Evolutionary conservation across 1,284 basidiomycete genomes (phyloP).

Genomic region (Cutaneotrichosporon sp.): DNA sequence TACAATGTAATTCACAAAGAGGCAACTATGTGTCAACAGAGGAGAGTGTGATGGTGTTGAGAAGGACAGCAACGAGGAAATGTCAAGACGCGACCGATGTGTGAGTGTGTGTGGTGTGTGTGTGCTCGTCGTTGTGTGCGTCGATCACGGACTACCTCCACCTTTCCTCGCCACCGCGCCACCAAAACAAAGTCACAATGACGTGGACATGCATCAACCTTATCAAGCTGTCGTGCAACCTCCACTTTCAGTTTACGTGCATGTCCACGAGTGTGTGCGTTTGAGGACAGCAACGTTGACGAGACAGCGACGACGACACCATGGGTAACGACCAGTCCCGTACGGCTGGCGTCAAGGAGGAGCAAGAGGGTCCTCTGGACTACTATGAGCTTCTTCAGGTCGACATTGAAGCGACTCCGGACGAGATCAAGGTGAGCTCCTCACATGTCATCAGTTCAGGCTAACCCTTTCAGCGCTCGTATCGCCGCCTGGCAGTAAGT

Average conservation of each 20-base stretch:
- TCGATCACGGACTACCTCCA: slow-evolving; percentile 10
- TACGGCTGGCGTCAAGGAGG: slow-evolving; percentile 4
- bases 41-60: too few relatives aligned
- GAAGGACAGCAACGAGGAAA: too few relatives aligned
- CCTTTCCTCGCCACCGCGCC: neutral
- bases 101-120: too few relatives aligned
- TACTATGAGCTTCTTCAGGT: slow-evolving; percentile 78
- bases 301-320: neutral
- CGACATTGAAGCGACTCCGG: slow-evolving; percentile 69
- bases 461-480: slow-evolving; percentile 59
- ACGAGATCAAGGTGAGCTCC: slow-evolving; percentile 72
- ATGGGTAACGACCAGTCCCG: slow-evolving; percentile 47
- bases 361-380: slow-evolving; percentile 49
- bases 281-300: neutral
- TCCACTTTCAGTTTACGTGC: neutral
- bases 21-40: too few relatives aligned
- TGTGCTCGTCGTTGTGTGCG: neutral
- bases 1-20: too few relatives aligned
- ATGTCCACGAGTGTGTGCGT: neutral
- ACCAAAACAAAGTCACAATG: neutral
- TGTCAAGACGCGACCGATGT: too few relatives aligned
- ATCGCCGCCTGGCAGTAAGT: slow-evolving; percentile 63
- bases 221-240: neutral
- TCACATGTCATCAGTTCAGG: neutral
- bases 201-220: neutral